A percentile compares a stretch with the other conserved stretches of the same genome.
These are phyloP conservation scores for Fusarium oligoseptatum DNA, from an alignment of 2,329 filamentous ascomycete species.

Conservation along the genomic window DNA sequence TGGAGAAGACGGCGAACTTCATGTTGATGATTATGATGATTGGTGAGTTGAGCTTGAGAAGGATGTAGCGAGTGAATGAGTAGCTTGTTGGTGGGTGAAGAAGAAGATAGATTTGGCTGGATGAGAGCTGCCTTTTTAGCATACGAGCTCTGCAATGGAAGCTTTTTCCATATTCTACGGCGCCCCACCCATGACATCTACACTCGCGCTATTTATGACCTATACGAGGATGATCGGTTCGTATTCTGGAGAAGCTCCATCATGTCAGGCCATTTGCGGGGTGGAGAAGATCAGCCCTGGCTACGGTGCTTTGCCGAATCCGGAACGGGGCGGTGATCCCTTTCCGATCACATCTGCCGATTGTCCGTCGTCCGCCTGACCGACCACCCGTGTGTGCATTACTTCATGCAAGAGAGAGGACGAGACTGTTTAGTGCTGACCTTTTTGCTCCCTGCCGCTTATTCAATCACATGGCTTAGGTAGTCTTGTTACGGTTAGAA, in stretches of 20 bases:
- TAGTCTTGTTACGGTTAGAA: neutral
- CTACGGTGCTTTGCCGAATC: neutral
- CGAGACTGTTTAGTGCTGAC: neutral
- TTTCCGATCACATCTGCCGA: neutral
- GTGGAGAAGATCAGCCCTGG: conserved; percentile 1
- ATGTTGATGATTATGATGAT: conserved; percentile 37
- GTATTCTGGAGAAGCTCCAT: conserved; percentile 13
- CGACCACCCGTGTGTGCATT: neutral
- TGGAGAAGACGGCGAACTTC: conserved; percentile 46
- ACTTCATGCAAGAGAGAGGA: neutral
- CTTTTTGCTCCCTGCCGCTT: neutral
- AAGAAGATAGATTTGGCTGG: neutral
- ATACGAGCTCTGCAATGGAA: conserved; percentile 1
- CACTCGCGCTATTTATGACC: conserved; percentile 20
- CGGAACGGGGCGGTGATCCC: neutral
- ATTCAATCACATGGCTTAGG: neutral
- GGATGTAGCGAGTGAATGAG: neutral
- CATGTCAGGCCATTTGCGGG: neutral
- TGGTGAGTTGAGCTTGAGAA: conserved; percentile 6
- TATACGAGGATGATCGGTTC: conserved; percentile 14
- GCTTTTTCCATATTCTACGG: neutral
- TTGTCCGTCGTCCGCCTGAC: neutral
- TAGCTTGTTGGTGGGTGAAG: neutral
- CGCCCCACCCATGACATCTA: conserved; percentile 4
- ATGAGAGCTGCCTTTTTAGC: conserved; percentile 12